Base-by-base conservation (phyloP, 345 rosid species). In the Moringa oleifera region DNA sequence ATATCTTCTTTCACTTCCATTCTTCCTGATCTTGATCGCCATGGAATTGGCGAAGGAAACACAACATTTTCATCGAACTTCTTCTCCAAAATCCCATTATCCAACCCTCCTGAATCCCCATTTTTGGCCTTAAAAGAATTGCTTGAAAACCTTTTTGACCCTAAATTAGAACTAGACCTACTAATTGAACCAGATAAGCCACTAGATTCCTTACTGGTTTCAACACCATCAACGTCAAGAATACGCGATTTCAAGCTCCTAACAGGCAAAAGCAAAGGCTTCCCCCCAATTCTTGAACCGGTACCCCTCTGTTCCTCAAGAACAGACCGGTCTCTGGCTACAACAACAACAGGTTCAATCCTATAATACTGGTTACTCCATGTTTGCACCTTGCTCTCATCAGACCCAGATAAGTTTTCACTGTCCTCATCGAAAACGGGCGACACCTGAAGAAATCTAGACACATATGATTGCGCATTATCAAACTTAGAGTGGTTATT, bases 11-110 rank as follows among this genome's bases (percentile, higher is more conserved):
- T 41, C 77, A 66, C 68, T 62, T 83, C 88, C 76, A 83, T 63
- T 68, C 83, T 80, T n/a, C 89, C 89, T 18, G 95, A 90, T 65
- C 95, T 81, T 58, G 99, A 85, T 31, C 87, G 74, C 99, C 99
- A 94, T 9, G 99, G 99, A 65, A 90, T 84, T 20, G 99, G 99
- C 33, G 99, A 94, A 58, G 95, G 95, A 76, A 94, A 95, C 20
- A 81, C 97, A 60, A 80, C 75, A 53, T 65, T 77, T 16, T 72
- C 80, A 24, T 72, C 65, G 55, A 67, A 23, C 51, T 71, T 67
- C 49, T 69, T 75, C 64, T 53, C 78, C 55, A 63, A 55, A 51
- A 69, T 69, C 10, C 16, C 58, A 15, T 55, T 53, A 62, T 79
- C 82, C 55, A 31, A 58, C 18, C 67, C 73, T 53, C 67, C 69